Base-by-base conservation (phyloP, 108 stramenopile genomes). In the Cyclotella atomus region DNA sequence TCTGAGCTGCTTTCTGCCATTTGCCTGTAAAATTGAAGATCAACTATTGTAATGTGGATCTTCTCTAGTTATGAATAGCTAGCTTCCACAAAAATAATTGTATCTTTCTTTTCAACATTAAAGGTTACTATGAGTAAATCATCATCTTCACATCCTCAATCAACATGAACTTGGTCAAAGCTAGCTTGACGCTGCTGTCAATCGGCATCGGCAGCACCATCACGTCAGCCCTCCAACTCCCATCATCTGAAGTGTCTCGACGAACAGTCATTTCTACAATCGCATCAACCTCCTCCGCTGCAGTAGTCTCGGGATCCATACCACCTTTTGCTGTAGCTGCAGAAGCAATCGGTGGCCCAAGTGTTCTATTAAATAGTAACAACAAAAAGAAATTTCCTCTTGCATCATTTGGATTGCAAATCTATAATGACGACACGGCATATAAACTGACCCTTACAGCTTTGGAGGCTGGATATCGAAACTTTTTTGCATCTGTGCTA, bases 401-500 rank as follows among this genome's bases (percentile, higher is more conserved):
- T 12, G 85, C 80, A 15, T 88, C 87, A 1, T 91, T 91, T 67
- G 89, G 89, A 3, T 70, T 91, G 12, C 89, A 91, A 71, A 72
- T 91, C 16, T 91, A 91, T 72, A 70, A 87, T 60, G 90, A 91
- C 69, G 79, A 88, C 4, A 83, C 87, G 1, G 90, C 90, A 36
- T 91, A 88, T 72, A 79, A 84, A 76, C 70, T 89, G 44, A 91
- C 90, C 12, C 73, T 86, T 17, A 83, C 76, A 7, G 90, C 90
- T 4, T 73, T 91, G 35, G 85, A 91, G 56, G 78, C 73, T 12
- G 90, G 90, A 25, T 91, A 91, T 65, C 84, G 90, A 29, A 91
- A 91, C 60, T 90, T 91, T 64, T 91, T 91, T 71, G 90, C 90
- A 3, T 77, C 75, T 68, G 88, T 91, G 45, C 65, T 91, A 35